These are phyloP conservation scores for Multifurca ochricompacta DNA, from an alignment of 768 basidiomycete genomes.

Conservation along the genomic window DNA sequence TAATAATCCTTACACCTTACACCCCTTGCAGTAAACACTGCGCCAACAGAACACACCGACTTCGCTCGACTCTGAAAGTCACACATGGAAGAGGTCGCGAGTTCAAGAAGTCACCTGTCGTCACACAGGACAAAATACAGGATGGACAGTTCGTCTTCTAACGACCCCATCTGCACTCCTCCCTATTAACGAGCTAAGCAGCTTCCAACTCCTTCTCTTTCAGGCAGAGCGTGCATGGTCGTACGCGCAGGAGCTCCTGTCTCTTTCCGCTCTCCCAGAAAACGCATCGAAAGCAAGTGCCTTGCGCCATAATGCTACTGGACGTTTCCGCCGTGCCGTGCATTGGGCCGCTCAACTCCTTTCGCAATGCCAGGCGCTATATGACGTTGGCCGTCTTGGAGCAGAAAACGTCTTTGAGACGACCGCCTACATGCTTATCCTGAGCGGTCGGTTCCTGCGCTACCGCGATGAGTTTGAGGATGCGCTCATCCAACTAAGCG, in stretches of 20 bases:
- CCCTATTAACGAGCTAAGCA: conserved; percentile 26
- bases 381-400: conserved; percentile 43
- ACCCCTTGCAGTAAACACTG: conserved; percentile 73
- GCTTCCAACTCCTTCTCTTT: conserved; percentile 77
- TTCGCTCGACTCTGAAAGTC: conserved; percentile 76
- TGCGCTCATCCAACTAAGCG: conserved; percentile 64
- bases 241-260: conserved; percentile 71
- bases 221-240: conserved; percentile 92
- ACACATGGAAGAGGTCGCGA: conserved; percentile 86
- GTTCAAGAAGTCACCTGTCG: conserved; percentile 72
- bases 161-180: not conserved
- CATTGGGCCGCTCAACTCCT: conserved; percentile 72
- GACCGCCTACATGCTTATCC: conserved; percentile 68
- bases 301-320: conserved; percentile 66
- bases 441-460: conserved; percentile 79
- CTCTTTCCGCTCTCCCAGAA: conserved; percentile 39
- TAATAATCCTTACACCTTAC: not conserved
- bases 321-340: conserved; percentile 72
- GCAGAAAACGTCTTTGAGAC: conserved; percentile 58
- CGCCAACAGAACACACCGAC: conserved; percentile 80
- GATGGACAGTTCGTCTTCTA: conserved; percentile 68
- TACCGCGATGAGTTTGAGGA: conserved; percentile 71
- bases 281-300: conserved; percentile 37
- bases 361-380: conserved; percentile 64
- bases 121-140: conserved; percentile 62